Percentiles rank a stretch among this genome's conserved stretches.
phyloP scores from a whole-genome alignment of 2,329 filamentous ascomycete genomes.

The Aspergillus awamori region DNA sequence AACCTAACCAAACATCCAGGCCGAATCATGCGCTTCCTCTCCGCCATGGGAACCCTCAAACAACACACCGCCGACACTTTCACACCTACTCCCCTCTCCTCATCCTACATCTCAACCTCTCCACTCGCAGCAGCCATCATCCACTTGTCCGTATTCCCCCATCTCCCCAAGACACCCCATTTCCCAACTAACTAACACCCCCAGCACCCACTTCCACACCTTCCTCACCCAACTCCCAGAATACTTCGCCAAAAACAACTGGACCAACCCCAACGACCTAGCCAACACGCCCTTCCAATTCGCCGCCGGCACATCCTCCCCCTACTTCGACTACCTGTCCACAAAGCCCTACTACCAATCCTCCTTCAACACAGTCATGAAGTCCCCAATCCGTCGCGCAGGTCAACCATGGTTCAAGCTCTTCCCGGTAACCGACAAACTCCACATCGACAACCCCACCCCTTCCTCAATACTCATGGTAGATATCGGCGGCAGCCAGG shows the following conservation, averaged over 20 bases:
- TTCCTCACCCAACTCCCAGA: conserved; percentile 8
- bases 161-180: not conserved
- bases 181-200: not conserved
- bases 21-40: conserved; percentile 3
- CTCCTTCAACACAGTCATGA: conserved; percentile 35
- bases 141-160: not conserved
- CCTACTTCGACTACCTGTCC: conserved; percentile 32
- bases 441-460: not conserved
- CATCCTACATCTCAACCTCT: not conserved
- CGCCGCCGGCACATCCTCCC: conserved; percentile 20
- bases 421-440: not conserved
- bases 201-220: conserved; percentile 10
- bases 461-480: not conserved
- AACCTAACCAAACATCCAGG: not conserved
- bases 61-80: not conserved
- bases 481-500: conserved; percentile 12
- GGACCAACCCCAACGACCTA: conserved; percentile 31
- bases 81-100: not conserved
- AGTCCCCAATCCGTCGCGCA: not conserved
- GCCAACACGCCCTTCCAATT: conserved; percentile 33
- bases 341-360: conserved; percentile 21
- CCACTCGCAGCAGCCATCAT: not conserved
- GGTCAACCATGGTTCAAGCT: conserved; percentile 5
- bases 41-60: not conserved
- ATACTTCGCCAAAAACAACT: conserved; percentile 19